A percentile compares a stretch with the other conserved stretches of the same genome.
Conservation (phyloP, 2,329 filamentous ascomycete genomes). For the Beauveria asiatica region DNA sequence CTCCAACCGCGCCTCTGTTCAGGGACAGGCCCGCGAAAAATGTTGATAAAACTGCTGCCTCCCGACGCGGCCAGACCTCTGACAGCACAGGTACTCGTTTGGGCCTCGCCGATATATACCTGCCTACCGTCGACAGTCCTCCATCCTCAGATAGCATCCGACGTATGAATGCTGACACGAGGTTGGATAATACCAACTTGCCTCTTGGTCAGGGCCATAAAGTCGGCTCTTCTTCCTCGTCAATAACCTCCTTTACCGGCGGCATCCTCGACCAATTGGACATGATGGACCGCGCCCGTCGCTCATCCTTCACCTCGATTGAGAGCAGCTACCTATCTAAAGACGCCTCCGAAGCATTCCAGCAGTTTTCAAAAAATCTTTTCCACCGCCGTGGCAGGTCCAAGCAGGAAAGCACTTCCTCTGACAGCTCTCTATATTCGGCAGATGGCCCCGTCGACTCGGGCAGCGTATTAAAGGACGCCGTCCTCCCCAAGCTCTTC, state of each 20-base stretch:
- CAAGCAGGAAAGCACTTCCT: slow-evolving; percentile 44
- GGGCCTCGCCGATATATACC: slow-evolving; percentile 37
- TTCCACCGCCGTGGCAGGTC: slow-evolving; percentile 45
- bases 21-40: slow-evolving; percentile 8
- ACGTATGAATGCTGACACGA: slow-evolving; percentile 51
- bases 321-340: slow-evolving; percentile 42
- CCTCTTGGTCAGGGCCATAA: slow-evolving; percentile 24
- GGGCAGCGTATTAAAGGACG: slow-evolving; percentile 30
- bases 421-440: slow-evolving; percentile 40
- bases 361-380: slow-evolving; percentile 50
- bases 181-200: slow-evolving; percentile 40
- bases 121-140: slow-evolving; percentile 51
- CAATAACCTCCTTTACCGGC: slow-evolving; percentile 35
- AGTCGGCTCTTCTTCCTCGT: slow-evolving; percentile 46
- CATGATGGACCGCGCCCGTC: slow-evolving; percentile 41
- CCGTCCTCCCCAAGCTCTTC: slow-evolving; percentile 43
- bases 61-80: slow-evolving; percentile 13
- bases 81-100: not conserved
- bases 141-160: slow-evolving; percentile 52
- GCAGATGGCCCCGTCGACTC: slow-evolving; percentile 32
- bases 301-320: slow-evolving; percentile 48
- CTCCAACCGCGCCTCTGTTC: slow-evolving; percentile 6
- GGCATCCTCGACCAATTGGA: slow-evolving; percentile 39
- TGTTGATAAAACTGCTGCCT: slow-evolving; percentile 3
- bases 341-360: slow-evolving; percentile 50